Evolutionary conservation across 2,329 filamentous ascomycete species (phyloP).

Genomic region (Ophiostoma sp.): DNA sequence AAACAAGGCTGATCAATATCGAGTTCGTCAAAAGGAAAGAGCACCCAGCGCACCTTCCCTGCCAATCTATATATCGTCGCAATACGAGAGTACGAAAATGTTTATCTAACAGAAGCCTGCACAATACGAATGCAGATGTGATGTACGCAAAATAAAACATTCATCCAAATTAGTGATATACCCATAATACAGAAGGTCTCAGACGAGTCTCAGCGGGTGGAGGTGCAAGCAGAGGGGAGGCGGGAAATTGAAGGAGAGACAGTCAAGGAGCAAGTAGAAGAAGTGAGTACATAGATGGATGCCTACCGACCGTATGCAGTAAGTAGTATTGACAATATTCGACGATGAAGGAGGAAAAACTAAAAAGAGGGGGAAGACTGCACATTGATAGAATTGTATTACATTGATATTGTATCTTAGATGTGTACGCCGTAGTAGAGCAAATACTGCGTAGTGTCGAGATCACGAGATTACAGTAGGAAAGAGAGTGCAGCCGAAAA

Average conservation of each 20-base stretch:
- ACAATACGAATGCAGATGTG: background rate
- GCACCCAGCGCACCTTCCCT: background rate
- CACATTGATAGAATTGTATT: too few relatives aligned
- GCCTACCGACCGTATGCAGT: too few relatives aligned
- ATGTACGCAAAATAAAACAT: background rate
- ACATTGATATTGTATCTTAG: too few relatives aligned
- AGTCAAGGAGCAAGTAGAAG: background rate
- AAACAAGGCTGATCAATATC: background rate
- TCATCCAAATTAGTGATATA: background rate
- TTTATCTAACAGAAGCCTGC: background rate
- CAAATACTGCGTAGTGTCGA: background rate
- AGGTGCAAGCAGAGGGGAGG: background rate
- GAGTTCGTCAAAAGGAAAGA: background rate
- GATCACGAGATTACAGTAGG: background rate
- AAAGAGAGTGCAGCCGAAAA: background rate
- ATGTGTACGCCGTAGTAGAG: too few relatives aligned
- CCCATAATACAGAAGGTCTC: slow-evolving; percentile 5
- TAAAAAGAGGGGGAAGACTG: background rate
- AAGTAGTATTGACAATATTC: background rate
- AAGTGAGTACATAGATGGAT: background rate
- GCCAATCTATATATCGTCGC: background rate
- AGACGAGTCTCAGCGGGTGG: background rate
- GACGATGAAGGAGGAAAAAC: background rate
- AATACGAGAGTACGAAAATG: background rate
- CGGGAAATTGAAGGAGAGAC: slow-evolving; percentile 5